Percentiles rank a stretch among this genome's conserved stretches.
Conservation (phyloP, 2,329 filamentous ascomycete species). For the Fusarium sp. region DNA sequence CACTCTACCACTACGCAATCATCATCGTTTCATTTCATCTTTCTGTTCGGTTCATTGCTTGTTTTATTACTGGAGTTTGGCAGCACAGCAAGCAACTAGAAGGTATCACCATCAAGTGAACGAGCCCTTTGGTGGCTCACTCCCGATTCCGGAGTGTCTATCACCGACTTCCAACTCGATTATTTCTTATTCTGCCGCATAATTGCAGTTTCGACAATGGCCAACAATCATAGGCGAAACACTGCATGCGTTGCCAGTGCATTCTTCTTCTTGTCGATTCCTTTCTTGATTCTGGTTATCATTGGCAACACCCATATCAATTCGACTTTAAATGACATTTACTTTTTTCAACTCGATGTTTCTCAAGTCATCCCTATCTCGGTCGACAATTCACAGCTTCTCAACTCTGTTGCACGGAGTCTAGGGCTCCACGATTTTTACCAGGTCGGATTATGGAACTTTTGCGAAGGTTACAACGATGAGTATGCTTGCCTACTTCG, state of each 20-base stretch:
- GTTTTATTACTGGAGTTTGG: constrained; percentile 9
- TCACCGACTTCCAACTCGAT: not conserved
- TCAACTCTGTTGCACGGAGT: constrained; percentile 88
- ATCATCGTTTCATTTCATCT: constrained; percentile 1
- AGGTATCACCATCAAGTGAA: constrained; percentile 25
- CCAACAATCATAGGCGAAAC: constrained; percentile 59
- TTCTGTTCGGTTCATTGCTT: constrained; percentile 3
- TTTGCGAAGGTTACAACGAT: constrained; percentile 85
- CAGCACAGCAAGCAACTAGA: not conserved
- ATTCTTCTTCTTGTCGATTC: constrained; percentile 78
- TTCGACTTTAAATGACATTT: constrained; percentile 75
- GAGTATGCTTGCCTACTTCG: constrained; percentile 56
- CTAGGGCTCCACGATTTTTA: constrained; percentile 95
- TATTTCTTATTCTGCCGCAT: too few species aligned
- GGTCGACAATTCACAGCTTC: constrained; percentile 77
- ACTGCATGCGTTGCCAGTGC: constrained; percentile 75
- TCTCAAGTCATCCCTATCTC: constrained; percentile 82
- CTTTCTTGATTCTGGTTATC: constrained; percentile 84
- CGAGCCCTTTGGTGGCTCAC: constrained; percentile 19
- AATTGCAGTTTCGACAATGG: constrained; percentile 28
- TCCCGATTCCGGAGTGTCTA: not conserved
- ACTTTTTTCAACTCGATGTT: constrained; percentile 87
- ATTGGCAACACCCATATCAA: constrained; percentile 79
- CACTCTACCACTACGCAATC: not conserved
- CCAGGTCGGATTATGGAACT: constrained; percentile 91